Evolutionary conservation across 2,329 filamentous ascomycete species (phyloP), one percentile per base, ranked within the genome.

Genomic region (Purpureocillium lavendulum): DNA sequence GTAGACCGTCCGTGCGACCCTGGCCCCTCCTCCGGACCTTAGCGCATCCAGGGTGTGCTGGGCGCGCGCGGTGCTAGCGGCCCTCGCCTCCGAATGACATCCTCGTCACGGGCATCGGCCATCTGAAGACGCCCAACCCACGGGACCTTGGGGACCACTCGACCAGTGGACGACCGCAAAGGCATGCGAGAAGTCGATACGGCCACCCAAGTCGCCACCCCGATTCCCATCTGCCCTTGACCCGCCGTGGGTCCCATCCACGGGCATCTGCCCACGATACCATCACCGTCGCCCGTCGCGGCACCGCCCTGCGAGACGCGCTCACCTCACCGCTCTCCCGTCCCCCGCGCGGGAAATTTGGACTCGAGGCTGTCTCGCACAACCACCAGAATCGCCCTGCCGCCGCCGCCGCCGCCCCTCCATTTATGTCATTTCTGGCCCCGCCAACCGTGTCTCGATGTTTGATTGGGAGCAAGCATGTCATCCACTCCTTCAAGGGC

Each of bases 381-480:
- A 26, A 10, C 21, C 5, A 10, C 21, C 21, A 26, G 21, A 26
- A 5, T 26, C 21, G 21, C 21, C 21, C 21, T 26, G 21, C 21
- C 10, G 21, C 21, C 5, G 21, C 21, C 21, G n/a, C n/a, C n/a
- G n/a, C n/a, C n/a, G n/a, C 18, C 13, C 26, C 7, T 15, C 39
- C 36, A 38, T 42, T 50, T 54, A 55, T 54, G 53, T 55, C 53
- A 55, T 55, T 45, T 47, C 49, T 43, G 49, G 52, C 52, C 51
- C 42, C 21, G 37, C 40, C 30, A 43, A 38, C 41, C 42, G 46
- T 37, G 37, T 41, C 18, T 32, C 37, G 26, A 38, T 21, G 44
- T 39, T 55, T 44, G 54, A 55, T 55, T 26, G 53, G 52, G 38
- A 33, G 30, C 42, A 32, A 31, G 47, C 47, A 52, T 57, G 55